These are phyloP conservation scores for Limnomonas spitsbergensis DNA, from an alignment of 139 green algal genomes.

Conservation along the genomic window DNA sequence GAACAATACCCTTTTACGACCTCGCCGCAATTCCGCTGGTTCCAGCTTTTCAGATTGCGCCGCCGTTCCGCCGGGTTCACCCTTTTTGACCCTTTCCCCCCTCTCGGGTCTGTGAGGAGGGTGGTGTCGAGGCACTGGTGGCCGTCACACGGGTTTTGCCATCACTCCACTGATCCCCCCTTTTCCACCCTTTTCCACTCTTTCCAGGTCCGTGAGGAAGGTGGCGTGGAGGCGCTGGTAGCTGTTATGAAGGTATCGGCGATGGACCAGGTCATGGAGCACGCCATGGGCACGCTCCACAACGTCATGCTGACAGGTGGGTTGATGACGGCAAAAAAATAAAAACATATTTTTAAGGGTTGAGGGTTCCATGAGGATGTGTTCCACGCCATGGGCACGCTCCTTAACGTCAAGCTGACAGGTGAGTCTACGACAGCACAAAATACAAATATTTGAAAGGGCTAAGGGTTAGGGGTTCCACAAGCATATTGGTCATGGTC, in stretches of 20 bases:
- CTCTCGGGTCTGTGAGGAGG: too few relatives aligned
- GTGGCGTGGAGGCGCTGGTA: conserved; percentile 37
- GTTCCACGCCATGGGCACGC: conserved; percentile 33
- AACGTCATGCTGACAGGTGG: conserved; percentile 35
- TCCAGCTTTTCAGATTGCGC: too few relatives aligned
- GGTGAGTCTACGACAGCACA: not conserved
- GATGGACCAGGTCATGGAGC: conserved; percentile 27
- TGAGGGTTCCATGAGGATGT: conserved; percentile 1
- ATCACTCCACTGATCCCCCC: too few relatives aligned
- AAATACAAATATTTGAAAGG: not conserved
- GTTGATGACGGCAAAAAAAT: not conserved
- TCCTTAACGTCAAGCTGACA: conserved; percentile 41
- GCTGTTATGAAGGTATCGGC: conserved; percentile 7
- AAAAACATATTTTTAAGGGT: not conserved
- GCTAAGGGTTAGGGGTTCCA: not conserved
- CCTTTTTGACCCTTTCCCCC: too few relatives aligned
- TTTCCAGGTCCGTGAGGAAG: conserved; percentile 29
- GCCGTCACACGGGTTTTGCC: too few relatives aligned
- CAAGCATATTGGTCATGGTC: conserved; percentile 23
- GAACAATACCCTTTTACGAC: too few relatives aligned
- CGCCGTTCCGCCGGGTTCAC: too few relatives aligned
- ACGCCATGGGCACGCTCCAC: conserved; percentile 37
- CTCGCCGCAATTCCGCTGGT: too few relatives aligned
- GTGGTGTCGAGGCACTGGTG: too few relatives aligned
- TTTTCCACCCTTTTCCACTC: too few relatives aligned